A percentile compares a stretch with the other conserved stretches of the same genome.
Evolutionary conservation across 2,329 filamentous ascomycete species (phyloP).

Genomic region (Diatrype stigma): DNA sequence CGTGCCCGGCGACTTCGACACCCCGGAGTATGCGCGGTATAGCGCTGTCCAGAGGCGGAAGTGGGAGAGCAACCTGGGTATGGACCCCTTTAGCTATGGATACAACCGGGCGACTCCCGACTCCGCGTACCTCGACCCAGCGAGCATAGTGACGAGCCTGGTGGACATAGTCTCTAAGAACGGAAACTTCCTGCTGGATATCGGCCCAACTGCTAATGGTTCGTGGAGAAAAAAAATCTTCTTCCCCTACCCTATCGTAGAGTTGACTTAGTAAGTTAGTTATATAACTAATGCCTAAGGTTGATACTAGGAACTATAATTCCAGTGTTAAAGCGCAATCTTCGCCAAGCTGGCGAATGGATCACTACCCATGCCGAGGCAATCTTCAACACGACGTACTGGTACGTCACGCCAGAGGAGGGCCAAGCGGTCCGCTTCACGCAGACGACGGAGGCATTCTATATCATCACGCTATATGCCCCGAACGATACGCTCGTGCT

Average conservation of each 20-base stretch:
- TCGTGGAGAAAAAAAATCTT: constrained; percentile 33
- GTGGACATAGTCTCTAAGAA: constrained; percentile 53
- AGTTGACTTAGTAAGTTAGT: constrained; percentile 44
- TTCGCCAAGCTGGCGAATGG: constrained; percentile 41
- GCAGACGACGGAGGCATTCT: not conserved
- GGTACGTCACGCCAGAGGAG: constrained; percentile 19
- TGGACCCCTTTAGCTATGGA: constrained; percentile 54
- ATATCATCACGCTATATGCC: not conserved
- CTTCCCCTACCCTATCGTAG: constrained; percentile 16
- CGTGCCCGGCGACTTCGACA: constrained; percentile 48
- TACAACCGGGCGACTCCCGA: constrained; percentile 49
- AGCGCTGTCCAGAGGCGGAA: constrained; percentile 45
- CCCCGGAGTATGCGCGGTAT: constrained; percentile 50
- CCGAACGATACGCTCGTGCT: not conserved
- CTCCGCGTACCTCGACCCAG: constrained; percentile 45
- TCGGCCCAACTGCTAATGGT: constrained; percentile 50
- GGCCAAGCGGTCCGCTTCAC: not conserved
- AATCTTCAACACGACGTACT: constrained; percentile 52
- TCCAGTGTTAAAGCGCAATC: not conserved
- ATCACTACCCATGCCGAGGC: constrained; percentile 47
- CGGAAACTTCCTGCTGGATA: constrained; percentile 50
- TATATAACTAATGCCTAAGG: constrained; percentile 19
- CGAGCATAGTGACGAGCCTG: constrained; percentile 39
- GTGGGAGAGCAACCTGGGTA: constrained; percentile 53
- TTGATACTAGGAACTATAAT: not conserved